Evolutionary conservation across 441 rosid species (phyloP).

Genomic region (Euphorbia celastroides): DNA sequence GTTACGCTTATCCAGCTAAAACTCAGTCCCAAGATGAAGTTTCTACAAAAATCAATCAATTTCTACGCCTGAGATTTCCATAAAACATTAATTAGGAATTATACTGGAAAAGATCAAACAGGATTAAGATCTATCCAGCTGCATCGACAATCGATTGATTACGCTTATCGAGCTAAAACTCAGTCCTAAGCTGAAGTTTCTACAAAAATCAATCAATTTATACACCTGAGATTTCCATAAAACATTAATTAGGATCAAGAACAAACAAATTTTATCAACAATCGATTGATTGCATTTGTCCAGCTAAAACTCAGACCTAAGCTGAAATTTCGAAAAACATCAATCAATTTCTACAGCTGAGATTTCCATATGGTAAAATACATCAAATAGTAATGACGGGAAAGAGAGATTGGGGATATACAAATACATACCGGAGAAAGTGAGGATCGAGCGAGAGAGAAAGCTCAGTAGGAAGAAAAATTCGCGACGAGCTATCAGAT

Average conservation of each 20-base stretch:
- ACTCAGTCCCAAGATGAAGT: background rate
- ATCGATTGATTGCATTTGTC: background rate
- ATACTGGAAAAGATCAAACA: too few species aligned
- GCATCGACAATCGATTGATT: background rate
- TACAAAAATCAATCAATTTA: background rate
- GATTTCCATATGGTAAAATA: background rate
- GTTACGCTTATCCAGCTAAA: background rate
- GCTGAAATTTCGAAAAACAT: background rate
- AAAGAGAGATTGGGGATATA: background rate
- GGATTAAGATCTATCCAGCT: slow-evolving; percentile 12
- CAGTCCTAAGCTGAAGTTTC: background rate
- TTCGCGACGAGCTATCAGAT: too few species aligned
- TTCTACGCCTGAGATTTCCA: background rate
- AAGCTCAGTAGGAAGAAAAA: too few species aligned
- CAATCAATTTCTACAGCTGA: background rate
- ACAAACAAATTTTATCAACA: background rate
- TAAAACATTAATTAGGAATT: too few species aligned
- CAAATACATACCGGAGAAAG: slow-evolving; percentile 5
- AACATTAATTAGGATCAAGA: too few species aligned
- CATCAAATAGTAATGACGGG: background rate
- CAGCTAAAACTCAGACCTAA: background rate
- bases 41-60: background rate
- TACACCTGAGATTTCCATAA: background rate
- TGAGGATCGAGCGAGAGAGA: background rate
- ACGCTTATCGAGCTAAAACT: background rate